Percentiles rank a stretch among this genome's conserved stretches.
Conservation (phyloP, 352 stramenopile species). For the Phytophthora cajani region DNA sequence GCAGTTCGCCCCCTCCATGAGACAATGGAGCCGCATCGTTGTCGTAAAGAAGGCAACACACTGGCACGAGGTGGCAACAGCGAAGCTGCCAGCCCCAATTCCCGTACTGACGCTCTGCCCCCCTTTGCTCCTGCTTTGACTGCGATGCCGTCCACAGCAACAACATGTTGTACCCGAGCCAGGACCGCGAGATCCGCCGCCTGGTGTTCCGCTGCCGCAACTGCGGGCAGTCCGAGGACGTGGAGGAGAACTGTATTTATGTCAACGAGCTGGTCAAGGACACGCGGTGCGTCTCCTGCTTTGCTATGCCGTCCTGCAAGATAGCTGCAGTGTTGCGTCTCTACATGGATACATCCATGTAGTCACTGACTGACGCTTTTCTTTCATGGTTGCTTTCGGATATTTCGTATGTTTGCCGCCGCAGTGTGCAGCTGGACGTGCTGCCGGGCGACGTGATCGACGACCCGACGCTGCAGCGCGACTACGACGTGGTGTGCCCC, state of each 20-base stretch:
- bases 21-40: neutral
- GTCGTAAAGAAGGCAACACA: neutral
- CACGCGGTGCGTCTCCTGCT: constrained; percentile 59
- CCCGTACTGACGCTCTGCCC: neutral
- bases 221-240: constrained; percentile 85
- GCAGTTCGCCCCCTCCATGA: neutral
- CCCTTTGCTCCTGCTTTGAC: neutral
- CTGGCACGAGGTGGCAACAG: neutral
- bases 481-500: constrained; percentile 86
- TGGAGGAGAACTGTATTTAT: constrained; percentile 93
- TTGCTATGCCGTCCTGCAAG: neutral
- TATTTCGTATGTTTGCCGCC: neutral
- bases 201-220: constrained; percentile 90
- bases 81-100: neutral
- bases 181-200: constrained; percentile 86
- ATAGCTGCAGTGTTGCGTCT: neutral
- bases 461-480: constrained; percentile 88
- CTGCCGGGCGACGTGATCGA: constrained; percentile 88
- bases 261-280: constrained; percentile 91
- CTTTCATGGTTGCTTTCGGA: neutral
- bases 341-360: neutral
- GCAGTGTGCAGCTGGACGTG: constrained; percentile 85
- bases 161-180: constrained; percentile 92
- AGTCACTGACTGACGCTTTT: constrained; percentile 9
- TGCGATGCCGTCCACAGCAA: constrained; percentile 55